A percentile compares a stretch with the other conserved stretches of the same genome.
These are phyloP conservation scores for Colletotrichum sp. DNA, from an alignment of 2,329 filamentous ascomycete genomes.

Conservation along the genomic window DNA sequence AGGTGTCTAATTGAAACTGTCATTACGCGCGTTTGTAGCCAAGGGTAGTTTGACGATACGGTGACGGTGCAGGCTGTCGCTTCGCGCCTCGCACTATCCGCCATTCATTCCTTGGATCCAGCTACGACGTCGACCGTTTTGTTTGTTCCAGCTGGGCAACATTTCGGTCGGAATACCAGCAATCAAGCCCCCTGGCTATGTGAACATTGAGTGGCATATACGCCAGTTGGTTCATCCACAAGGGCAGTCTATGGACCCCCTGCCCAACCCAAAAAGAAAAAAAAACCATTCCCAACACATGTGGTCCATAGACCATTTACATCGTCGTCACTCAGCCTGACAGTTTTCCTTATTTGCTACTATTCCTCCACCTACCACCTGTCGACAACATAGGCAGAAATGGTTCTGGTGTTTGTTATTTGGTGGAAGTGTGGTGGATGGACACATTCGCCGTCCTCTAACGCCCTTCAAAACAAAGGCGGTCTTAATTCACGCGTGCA, in stretches of 20 bases:
- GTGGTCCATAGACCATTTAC: not conserved
- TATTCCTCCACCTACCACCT: not conserved
- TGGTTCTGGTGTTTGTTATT: not conserved
- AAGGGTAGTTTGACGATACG: not conserved
- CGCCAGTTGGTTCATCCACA: not conserved
- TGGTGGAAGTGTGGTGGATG: not conserved
- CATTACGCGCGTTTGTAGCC: not conserved
- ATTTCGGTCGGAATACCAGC: not conserved
- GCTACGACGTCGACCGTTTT: not conserved
- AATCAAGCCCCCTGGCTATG: not conserved
- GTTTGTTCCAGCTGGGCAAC: not conserved
- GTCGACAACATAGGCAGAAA: not conserved
- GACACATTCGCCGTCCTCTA: not conserved
- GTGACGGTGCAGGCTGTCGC: not conserved
- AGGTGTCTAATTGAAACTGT: conserved; percentile 21
- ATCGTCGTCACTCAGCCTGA: not conserved
- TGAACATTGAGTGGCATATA: not conserved
- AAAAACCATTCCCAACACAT: not conserved
- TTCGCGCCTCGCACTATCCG: not conserved
- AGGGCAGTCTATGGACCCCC: not conserved
- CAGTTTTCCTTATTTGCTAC: not conserved
- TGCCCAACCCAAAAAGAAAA: not conserved
- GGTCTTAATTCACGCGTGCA: conserved; percentile 9
- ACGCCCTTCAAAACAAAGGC: not conserved
- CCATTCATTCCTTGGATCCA: not conserved